Evolutionary conservation across 2,329 filamentous ascomycete species (phyloP).

Genomic region (Rhynchosporium graminicola): DNA sequence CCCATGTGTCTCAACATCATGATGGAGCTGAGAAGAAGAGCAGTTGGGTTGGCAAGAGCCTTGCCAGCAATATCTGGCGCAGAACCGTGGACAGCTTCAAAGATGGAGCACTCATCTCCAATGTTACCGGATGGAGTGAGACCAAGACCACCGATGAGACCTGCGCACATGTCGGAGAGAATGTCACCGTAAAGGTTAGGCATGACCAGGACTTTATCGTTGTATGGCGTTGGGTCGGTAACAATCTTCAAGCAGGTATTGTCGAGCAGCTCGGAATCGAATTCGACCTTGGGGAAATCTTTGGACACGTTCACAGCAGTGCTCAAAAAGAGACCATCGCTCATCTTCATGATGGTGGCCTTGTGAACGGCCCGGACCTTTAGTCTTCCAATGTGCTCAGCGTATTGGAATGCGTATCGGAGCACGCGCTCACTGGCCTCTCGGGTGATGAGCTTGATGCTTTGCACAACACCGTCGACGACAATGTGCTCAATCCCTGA

Average conservation of each 20-base stretch:
- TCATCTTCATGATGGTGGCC: constrained; percentile 99
- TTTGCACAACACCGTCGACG: constrained; percentile 96
- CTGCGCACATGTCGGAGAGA: constrained; percentile 98
- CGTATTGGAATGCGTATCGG: constrained; percentile 97
- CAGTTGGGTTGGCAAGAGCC: constrained; percentile 94
- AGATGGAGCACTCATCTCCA: constrained; percentile 98
- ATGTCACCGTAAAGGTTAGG: constrained; percentile 99
- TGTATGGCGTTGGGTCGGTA: constrained; percentile 93
- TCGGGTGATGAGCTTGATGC: constrained; percentile 98
- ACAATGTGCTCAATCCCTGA: constrained; percentile 98
- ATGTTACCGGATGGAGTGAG: constrained; percentile 98
- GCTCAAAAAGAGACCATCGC: constrained; percentile 94
- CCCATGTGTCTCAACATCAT: constrained; percentile 99
- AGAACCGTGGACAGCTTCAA: constrained; percentile 98
- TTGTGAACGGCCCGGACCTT: constrained; percentile 99
- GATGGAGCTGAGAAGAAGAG: constrained; percentile 90
- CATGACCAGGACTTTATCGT: constrained; percentile 98
- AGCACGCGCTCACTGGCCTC: constrained; percentile 94
- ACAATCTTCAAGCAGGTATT: constrained; percentile 99
- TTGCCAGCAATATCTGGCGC: constrained; percentile 96
- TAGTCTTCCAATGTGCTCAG: constrained; percentile 86
- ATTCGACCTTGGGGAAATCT: constrained; percentile 94
- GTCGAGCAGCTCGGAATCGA: constrained; percentile 96
- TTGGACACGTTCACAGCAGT: constrained; percentile 84
- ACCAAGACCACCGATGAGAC: constrained; percentile 95